phyloP scores from a whole-genome alignment of 805 yeast genomes.

The Cyberlindnera maclurae region DNA sequence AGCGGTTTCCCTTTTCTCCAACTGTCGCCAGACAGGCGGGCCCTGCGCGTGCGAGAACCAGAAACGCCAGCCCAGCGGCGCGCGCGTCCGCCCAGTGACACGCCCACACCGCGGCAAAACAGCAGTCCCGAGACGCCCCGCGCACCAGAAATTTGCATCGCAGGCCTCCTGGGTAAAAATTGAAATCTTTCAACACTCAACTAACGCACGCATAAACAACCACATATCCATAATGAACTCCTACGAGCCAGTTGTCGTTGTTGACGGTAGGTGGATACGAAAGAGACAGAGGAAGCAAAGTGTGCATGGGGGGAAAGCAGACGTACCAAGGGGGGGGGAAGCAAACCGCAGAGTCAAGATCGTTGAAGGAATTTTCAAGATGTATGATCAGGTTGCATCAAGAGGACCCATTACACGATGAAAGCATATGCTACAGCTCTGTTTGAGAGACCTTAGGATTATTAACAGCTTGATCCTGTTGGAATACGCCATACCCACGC shows the following conservation, averaged over 20 bases:
- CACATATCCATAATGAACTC: constrained; percentile 35
- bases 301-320: background rate
- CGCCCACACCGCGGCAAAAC: background rate
- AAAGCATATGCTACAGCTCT: too few species aligned
- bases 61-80: too few species aligned
- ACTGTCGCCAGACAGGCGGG: too few species aligned
- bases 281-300: background rate
- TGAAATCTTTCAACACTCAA: constrained; percentile 13
- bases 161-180: constrained; percentile 5
- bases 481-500: too few species aligned
- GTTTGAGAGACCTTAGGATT: too few species aligned
- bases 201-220: background rate
- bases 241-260: constrained; percentile 95
- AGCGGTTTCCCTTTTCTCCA: too few species aligned
- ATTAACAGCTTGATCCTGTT: too few species aligned
- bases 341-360: background rate
- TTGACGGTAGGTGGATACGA: constrained; percentile 67
- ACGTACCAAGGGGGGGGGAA: constrained; percentile 1
- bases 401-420: too few species aligned
- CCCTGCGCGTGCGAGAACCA: background rate
- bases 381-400: background rate
- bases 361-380: constrained; percentile 2
- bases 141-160: constrained; percentile 1
- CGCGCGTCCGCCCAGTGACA: background rate
- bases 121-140: constrained; percentile 2